A percentile compares a stretch with the other conserved stretches of the same genome.
phyloP scores from a whole-genome alignment of 2,329 filamentous ascomycete species.

The Metarhizium robertsii region DNA sequence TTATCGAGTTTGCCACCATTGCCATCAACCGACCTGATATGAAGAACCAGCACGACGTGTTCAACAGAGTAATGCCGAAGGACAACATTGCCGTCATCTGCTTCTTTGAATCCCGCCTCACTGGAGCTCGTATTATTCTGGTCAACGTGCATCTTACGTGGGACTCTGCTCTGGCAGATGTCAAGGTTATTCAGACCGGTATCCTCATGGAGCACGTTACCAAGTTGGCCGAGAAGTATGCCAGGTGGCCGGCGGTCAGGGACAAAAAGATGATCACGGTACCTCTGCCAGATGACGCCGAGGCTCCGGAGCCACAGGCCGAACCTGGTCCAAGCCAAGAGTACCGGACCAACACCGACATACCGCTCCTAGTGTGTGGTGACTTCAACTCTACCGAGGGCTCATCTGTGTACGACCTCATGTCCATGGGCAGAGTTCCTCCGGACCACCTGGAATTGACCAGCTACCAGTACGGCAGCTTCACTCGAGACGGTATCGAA shows the following conservation, averaged over 20 bases:
- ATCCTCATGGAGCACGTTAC: conserved; percentile 89
- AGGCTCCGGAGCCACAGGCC: conserved; percentile 38
- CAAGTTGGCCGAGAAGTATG: conserved; percentile 77
- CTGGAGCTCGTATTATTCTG: conserved; percentile 84
- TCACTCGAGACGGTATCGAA: conserved; percentile 83
- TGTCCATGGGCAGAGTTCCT: conserved; percentile 69
- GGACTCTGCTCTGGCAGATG: conserved; percentile 84
- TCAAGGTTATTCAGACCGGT: conserved; percentile 93
- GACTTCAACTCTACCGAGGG: conserved; percentile 89
- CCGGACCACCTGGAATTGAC: conserved; percentile 74
- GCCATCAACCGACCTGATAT: conserved; percentile 94
- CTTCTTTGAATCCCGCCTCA: conserved; percentile 85
- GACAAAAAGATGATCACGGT: conserved; percentile 61
- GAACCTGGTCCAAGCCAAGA: conserved; percentile 75
- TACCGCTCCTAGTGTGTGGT: conserved; percentile 84
- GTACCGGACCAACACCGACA: conserved; percentile 77
- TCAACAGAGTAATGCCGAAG: conserved; percentile 96
- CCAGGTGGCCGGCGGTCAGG: conserved; percentile 67
- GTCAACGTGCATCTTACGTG: conserved; percentile 93
- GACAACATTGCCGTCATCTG: conserved; percentile 91
- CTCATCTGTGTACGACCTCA: conserved; percentile 85
- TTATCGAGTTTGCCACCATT: conserved; percentile 84
- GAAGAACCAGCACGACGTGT: conserved; percentile 95
- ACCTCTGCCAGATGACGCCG: conserved; percentile 32
- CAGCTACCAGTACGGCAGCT: conserved; percentile 80